These are phyloP conservation scores for Cotoneaster glaucophyllus DNA, from an alignment of 306 rosid species.

Conservation along the genomic window DNA sequence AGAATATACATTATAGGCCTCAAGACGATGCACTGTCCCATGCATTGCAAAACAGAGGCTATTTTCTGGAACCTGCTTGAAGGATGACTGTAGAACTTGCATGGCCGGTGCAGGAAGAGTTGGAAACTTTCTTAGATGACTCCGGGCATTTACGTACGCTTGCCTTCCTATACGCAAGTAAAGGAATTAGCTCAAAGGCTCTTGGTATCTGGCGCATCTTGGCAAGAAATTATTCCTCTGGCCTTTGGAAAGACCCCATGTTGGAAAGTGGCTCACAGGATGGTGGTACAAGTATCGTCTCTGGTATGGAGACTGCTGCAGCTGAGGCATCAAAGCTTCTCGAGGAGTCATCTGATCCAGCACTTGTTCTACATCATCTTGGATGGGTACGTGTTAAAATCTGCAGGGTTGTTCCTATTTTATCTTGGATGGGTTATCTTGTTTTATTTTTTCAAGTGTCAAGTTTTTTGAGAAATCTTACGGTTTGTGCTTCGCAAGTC, in stretches of 20 bases:
- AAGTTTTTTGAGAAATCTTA: background rate
- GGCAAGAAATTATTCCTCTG: slow-evolving; percentile 76
- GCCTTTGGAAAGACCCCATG: slow-evolving; percentile 71
- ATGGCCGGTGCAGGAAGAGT: slow-evolving; percentile 85
- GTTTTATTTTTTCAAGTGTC: background rate
- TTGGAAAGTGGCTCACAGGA: slow-evolving; percentile 27
- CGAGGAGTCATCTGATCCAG: slow-evolving; percentile 77
- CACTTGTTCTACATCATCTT: slow-evolving; percentile 84
- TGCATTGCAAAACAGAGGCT: slow-evolving; percentile 44
- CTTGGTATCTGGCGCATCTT: slow-evolving; percentile 82
- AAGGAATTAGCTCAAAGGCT: slow-evolving; percentile 90
- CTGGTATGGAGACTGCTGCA: slow-evolving; percentile 77
- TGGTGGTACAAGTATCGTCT: slow-evolving; percentile 26
- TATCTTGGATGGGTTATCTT: background rate
- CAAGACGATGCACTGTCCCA: slow-evolving; percentile 34
- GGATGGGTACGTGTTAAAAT: slow-evolving; percentile 68
- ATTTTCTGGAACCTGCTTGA: slow-evolving; percentile 40
- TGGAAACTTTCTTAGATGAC: slow-evolving; percentile 82
- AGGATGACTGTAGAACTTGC: slow-evolving; percentile 44
- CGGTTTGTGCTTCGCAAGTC: background rate
- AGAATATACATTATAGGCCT: slow-evolving; percentile 17
- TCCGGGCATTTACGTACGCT: slow-evolving; percentile 90
- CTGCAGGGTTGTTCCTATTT: background rate
- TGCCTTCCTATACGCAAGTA: slow-evolving; percentile 89
- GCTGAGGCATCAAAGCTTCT: slow-evolving; percentile 92